phyloP scores from a whole-genome alignment of 2,329 filamentous ascomycete species.

The Pseudocercospora vitis region DNA sequence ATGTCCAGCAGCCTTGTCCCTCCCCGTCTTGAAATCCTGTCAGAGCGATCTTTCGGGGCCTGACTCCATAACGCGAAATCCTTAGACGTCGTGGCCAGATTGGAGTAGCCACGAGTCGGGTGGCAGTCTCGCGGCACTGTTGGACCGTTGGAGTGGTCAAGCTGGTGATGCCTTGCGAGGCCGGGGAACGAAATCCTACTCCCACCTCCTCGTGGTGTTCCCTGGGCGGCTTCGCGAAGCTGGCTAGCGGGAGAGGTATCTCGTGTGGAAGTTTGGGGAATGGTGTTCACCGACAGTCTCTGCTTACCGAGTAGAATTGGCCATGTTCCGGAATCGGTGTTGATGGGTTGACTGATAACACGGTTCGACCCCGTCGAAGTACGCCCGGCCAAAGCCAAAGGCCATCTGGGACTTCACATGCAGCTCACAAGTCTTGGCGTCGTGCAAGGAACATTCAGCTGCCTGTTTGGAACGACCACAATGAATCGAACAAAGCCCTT shows the following conservation, averaged over 20 bases:
- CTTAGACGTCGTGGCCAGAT: neutral
- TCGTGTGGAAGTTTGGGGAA: neutral
- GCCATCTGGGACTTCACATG: neutral
- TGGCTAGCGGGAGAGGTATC: constrained; percentile 14
- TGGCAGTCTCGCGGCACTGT: constrained; percentile 2
- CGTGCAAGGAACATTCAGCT: neutral
- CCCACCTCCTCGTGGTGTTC: constrained; percentile 13
- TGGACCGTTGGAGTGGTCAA: neutral
- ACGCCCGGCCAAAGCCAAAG: neutral
- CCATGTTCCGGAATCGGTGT: neutral
- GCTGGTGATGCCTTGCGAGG: constrained; percentile 1
- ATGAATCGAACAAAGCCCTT: neutral
- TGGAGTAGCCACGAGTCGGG: neutral
- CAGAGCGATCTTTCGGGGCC: constrained; percentile 6
- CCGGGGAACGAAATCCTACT: constrained; percentile 8
- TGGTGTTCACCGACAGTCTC: neutral
- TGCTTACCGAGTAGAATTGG: too few species aligned
- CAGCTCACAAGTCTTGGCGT: neutral
- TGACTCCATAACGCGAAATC: neutral
- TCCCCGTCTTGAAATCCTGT: neutral
- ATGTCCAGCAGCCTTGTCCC: neutral
- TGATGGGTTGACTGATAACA: neutral
- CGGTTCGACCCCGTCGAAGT: neutral
- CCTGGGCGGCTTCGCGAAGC: constrained; percentile 16
- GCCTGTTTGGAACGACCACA: neutral